Conservation (phyloP, 192 early-diverging fungal species). For the Coemansia sp. region DNA sequence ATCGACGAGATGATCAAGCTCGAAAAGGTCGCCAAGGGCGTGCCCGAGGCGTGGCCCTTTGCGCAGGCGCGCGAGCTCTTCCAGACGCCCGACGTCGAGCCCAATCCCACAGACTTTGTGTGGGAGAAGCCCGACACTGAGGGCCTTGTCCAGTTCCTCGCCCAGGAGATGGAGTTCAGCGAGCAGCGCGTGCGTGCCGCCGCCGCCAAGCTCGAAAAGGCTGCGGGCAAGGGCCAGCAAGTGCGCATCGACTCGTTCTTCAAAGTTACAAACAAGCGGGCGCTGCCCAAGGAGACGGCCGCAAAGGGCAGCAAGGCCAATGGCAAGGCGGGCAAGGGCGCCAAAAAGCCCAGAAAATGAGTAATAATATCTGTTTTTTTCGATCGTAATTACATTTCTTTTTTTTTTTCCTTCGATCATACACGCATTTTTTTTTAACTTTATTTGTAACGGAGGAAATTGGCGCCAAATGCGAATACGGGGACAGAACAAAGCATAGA, state of each 20-base stretch:
- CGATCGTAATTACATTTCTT: too few relatives aligned
- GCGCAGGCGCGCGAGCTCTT: constrained; percentile 89
- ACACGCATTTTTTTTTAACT: too few relatives aligned
- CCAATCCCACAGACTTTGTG: constrained; percentile 60
- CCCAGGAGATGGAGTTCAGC: constrained; percentile 93
- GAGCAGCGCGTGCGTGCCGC: constrained; percentile 88
- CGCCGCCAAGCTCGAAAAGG: constrained; percentile 77
- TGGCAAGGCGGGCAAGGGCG: background rate
- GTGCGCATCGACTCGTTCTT: constrained; percentile 93
- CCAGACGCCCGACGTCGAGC: constrained; percentile 70
- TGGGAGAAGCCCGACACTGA: constrained; percentile 79
- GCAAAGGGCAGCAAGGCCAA: background rate
- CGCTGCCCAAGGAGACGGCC: background rate
- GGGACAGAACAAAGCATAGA: too few relatives aligned
- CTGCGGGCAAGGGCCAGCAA: constrained; percentile 76
- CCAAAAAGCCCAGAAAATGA: constrained; percentile 1
- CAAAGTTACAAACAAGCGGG: constrained; percentile 46
- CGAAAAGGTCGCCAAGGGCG: constrained; percentile 72
- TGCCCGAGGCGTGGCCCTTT: constrained; percentile 90
- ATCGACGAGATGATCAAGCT: constrained; percentile 80
- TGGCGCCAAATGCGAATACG: too few relatives aligned
- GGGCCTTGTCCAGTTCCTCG: constrained; percentile 82
- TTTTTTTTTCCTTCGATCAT: too few relatives aligned
- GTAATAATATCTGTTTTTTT: background rate
- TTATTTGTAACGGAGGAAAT: too few relatives aligned